phyloP scores from a whole-genome alignment of 1,139 yeast genomes.

The Pichiaceae sp. region DNA sequence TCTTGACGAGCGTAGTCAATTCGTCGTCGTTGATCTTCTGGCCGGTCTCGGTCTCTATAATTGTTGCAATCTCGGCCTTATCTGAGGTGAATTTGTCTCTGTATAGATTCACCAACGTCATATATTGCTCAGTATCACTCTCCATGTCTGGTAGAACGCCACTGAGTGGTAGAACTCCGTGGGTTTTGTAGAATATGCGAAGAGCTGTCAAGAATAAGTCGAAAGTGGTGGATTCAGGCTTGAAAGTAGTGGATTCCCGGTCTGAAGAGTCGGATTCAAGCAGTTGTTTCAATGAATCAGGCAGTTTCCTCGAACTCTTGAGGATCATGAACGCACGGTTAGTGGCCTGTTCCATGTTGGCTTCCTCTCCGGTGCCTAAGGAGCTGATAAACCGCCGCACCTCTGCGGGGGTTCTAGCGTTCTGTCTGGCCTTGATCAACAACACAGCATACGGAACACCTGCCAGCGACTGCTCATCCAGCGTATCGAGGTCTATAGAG shows the following conservation, averaged over 20 bases:
- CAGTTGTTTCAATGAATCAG: conserved; percentile 24
- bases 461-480: conserved; percentile 42
- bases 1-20: conserved; percentile 51
- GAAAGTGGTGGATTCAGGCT: conserved; percentile 4
- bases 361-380: conserved; percentile 32
- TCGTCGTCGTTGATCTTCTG: conserved; percentile 26
- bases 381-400: conserved; percentile 34
- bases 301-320: conserved; percentile 20
- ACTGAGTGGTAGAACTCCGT: conserved; percentile 51
- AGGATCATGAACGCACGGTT: conserved; percentile 47
- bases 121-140: conserved; percentile 59
- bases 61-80: conserved; percentile 28
- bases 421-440: conserved; percentile 45
- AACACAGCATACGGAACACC: conserved; percentile 71
- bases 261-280: conserved; percentile 19
- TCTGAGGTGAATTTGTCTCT: conserved; percentile 49
- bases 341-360: conserved; percentile 68
- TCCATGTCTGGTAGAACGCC: conserved; percentile 89
- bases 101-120: conserved; percentile 51
- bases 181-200: conserved; percentile 34
- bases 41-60: neutral
- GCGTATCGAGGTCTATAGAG: conserved; percentile 35
- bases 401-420: conserved; percentile 31
- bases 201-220: conserved; percentile 48
- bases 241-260: conserved; percentile 7